Base-by-base conservation (phyloP, 352 stramenopile species). In the Blastocystis sp. region DNA sequence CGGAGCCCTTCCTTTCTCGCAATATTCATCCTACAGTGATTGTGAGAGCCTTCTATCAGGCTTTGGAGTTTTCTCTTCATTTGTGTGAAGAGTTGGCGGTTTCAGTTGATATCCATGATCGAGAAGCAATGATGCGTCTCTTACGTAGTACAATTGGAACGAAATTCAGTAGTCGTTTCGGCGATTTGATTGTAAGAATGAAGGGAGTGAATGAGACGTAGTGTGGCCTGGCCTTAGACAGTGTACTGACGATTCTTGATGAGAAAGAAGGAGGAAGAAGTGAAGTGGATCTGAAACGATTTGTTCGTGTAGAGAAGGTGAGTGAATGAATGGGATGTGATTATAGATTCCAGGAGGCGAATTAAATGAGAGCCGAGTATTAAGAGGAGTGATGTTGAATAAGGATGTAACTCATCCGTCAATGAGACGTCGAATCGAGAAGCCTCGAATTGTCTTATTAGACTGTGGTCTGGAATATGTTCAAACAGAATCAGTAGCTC, bases 381-480 rank as follows among this genome's bases (percentile, higher is more conserved):
- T 99, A 35, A 95, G 96, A 90, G 97, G 97, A 78, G 94, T 99
- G 77, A 99, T 99, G 96, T 98, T 99, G 93, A 98, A 99, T 93
- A 99, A 99, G 93, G 97, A 99, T 91, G 95, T 98, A 62, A 98
- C 96, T 24, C 97, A 99, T 94, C 97, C 96, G 57, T 98, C 98
- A 93, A 99, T 99, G 97, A 93, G 96, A 58, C 95, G 97, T 77
- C 93, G 93, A 66, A 99, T 99, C 91, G 95, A 98, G 91, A 98
- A 98, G 92, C 97, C 97, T 48, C 95, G 97, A 44, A 97, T 99
- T 87, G 92, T 99, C 30, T 93, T 99, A 70, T 91, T 99, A 0
- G 97, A 99, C 92, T 98, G 95, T 91, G 96, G 97, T 17, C 93
- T 99, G 27, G 97, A 99, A 93, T 99, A 99, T 94, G 99, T 99